These are phyloP conservation scores for Mrakiaceae sp. DNA, from an alignment of 1,284 basidiomycete genomes.

Conservation along the genomic window DNA sequence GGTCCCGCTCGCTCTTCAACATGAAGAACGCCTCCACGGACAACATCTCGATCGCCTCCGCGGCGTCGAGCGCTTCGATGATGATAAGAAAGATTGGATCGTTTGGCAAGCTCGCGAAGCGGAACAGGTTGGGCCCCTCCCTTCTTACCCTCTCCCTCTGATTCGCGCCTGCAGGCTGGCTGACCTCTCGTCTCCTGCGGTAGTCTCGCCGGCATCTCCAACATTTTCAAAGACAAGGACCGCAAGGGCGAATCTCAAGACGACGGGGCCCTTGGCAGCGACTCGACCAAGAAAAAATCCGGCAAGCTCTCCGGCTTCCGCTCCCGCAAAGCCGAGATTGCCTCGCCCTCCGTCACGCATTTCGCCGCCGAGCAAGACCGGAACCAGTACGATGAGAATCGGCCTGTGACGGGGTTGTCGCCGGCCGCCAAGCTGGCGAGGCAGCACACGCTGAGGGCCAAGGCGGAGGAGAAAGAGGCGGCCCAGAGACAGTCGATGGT, in stretches of 20 bases:
- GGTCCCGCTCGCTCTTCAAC: constrained; percentile 59
- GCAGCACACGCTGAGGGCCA: constrained; percentile 61
- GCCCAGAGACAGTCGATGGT: constrained; percentile 37
- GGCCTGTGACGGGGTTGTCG: constrained; percentile 57
- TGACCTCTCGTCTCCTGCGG: background rate
- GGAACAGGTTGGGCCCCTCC: constrained; percentile 46
- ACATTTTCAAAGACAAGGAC: constrained; percentile 82
- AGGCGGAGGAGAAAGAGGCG: constrained; percentile 46
- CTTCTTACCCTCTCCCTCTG: background rate
- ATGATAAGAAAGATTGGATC: constrained; percentile 96
- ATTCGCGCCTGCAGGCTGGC: background rate
- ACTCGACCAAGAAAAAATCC: constrained; percentile 33
- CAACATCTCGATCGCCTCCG: constrained; percentile 94
- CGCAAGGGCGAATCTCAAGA: constrained; percentile 43
- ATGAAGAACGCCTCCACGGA: constrained; percentile 88
- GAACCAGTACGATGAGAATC: background rate
- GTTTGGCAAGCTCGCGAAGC: constrained; percentile 79
- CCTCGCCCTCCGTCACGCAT: constrained; percentile 65
- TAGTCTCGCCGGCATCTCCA: constrained; percentile 79
- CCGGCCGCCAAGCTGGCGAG: constrained; percentile 85
- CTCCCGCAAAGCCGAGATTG: constrained; percentile 49
- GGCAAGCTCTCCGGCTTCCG: constrained; percentile 13
- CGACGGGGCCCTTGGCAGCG: constrained; percentile 20
- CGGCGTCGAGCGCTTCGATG: constrained; percentile 87
- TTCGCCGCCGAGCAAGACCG: constrained; percentile 76